These are phyloP conservation scores for Cicer cuneatum DNA, from an alignment of 306 rosid species.

Conservation along the genomic window DNA sequence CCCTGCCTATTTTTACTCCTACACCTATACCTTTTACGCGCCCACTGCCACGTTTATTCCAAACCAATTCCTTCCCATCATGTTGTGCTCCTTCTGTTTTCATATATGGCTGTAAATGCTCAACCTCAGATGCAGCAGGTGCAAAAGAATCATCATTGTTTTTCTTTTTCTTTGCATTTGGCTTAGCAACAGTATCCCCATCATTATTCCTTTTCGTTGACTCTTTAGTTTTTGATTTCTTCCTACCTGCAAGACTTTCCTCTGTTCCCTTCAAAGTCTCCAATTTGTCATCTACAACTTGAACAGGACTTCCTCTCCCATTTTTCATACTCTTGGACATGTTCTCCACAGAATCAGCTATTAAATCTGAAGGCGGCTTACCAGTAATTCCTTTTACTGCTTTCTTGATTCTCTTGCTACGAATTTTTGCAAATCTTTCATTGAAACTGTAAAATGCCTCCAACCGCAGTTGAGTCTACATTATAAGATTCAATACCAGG, in stretches of 20 bases:
- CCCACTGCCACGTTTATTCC: conserved; percentile 53
- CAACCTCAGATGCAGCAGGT: conserved; percentile 45
- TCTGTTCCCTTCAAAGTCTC: conserved; percentile 50
- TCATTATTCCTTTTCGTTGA: conserved; percentile 60
- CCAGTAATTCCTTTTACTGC: conserved; percentile 88
- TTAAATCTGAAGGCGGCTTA: conserved; percentile 54
- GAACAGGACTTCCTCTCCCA: conserved; percentile 45
- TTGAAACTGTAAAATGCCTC: conserved; percentile 93
- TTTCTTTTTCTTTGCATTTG: conserved; percentile 46
- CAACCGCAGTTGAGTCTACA: conserved; percentile 89
- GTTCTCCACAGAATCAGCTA: conserved; percentile 51
- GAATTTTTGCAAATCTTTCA: conserved; percentile 91
- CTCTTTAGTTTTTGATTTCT: conserved; percentile 51
- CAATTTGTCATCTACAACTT: conserved; percentile 49
- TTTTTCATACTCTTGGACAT: conserved; percentile 47
- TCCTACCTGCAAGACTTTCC: conserved; percentile 45
- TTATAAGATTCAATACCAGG: conserved; percentile 46
- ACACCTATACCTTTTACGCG: conserved; percentile 47
- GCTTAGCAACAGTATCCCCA: conserved; percentile 45
- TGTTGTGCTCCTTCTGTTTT: conserved; percentile 46
- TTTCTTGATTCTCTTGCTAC: conserved; percentile 89
- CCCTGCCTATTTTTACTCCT: conserved; percentile 56
- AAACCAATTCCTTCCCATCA: conserved; percentile 45
- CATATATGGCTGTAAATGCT: conserved; percentile 37
- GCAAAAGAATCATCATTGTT: conserved; percentile 35